A percentile compares a stretch with the other conserved stretches of the same genome.
These are phyloP conservation scores for Pyricularia pennisetigena DNA, from an alignment of 2,329 filamentous ascomycete genomes.

Conservation along the genomic window DNA sequence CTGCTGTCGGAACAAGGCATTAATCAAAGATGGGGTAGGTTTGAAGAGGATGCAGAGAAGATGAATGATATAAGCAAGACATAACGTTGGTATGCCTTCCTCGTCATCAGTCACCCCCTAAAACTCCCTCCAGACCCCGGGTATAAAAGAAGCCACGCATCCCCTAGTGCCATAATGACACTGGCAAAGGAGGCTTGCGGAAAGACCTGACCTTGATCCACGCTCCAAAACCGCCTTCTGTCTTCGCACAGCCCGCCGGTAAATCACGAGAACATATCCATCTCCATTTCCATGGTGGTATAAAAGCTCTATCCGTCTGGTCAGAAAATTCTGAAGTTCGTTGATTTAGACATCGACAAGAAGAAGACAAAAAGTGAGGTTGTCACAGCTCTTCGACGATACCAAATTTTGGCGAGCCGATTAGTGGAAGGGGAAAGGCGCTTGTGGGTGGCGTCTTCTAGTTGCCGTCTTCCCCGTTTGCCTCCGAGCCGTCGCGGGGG, in stretches of 20 bases:
- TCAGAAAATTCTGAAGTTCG: neutral
- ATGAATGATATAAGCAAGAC: neutral
- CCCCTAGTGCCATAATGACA: neutral
- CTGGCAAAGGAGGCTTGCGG: neutral
- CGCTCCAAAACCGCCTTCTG: neutral
- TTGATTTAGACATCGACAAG: neutral
- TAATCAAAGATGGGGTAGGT: neutral
- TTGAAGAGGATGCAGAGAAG: neutral
- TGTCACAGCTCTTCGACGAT: neutral
- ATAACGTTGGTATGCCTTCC: neutral
- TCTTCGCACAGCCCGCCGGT: neutral
- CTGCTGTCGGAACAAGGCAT: neutral
- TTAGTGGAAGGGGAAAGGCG: constrained; percentile 8
- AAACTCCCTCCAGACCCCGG: constrained; percentile 2
- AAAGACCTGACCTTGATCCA: neutral
- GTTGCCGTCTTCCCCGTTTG: constrained; percentile 48
- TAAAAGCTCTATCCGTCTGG: neutral
- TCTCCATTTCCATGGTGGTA: neutral
- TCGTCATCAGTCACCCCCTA: neutral
- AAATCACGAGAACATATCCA: neutral
- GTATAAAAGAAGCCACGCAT: constrained; percentile 5
- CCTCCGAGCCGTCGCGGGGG: constrained; percentile 25
- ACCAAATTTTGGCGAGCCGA: constrained; percentile 3
- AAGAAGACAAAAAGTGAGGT: neutral
- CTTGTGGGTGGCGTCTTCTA: constrained; percentile 18